Percentiles rank a stretch among this genome's conserved stretches.
These are phyloP conservation scores for Colletotrichum gloeosporioides DNA, from an alignment of 2,329 filamentous ascomycete genomes.

Conservation along the genomic window DNA sequence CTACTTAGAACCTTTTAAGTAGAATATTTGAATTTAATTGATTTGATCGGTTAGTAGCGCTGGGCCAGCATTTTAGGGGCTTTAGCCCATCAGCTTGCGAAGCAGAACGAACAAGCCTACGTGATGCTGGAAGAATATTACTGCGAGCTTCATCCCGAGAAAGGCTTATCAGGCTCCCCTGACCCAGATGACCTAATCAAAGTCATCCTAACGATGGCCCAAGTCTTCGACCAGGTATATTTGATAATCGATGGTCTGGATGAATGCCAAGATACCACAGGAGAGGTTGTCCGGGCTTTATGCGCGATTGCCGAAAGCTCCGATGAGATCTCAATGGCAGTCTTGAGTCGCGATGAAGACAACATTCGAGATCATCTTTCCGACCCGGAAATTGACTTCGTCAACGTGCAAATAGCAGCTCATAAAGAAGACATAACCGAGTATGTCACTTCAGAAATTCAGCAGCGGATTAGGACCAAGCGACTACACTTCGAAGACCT, in stretches of 20 bases:
- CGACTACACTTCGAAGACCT: background rate
- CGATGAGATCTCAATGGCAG: background rate
- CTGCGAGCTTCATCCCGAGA: background rate
- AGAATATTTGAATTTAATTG: too few relatives aligned
- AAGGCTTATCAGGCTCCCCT: background rate
- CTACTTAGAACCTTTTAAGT: too few relatives aligned
- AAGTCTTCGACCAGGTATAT: background rate
- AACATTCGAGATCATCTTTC: background rate
- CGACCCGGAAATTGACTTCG: background rate
- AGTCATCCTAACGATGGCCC: fast-evolving
- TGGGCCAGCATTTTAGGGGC: background rate
- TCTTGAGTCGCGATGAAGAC: background rate
- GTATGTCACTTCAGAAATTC: background rate
- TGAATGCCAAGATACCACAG: background rate
- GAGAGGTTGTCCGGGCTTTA: background rate
- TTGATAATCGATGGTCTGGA: background rate
- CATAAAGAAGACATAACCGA: background rate
- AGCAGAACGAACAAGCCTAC: background rate
- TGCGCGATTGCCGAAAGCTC: background rate
- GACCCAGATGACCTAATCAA: fast-evolving
- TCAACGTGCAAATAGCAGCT: background rate
- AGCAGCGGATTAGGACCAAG: background rate
- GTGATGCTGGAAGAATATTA: background rate
- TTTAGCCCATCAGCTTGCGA: background rate
- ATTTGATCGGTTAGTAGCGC: too few relatives aligned